phyloP scores from a whole-genome alignment of 768 basidiomycete genomes.

The Myochromella boudieri region DNA sequence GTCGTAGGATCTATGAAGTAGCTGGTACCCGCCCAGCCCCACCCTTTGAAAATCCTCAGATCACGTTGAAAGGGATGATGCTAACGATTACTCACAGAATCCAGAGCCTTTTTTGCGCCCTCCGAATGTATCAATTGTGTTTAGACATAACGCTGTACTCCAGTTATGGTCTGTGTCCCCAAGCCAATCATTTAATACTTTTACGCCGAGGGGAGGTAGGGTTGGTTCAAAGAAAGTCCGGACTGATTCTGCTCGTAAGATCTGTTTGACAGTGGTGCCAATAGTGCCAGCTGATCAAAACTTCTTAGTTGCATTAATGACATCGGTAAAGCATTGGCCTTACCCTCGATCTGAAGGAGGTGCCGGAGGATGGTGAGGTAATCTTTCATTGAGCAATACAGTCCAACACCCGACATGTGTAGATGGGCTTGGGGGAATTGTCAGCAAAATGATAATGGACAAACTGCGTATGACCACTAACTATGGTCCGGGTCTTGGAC shows the following conservation, averaged over 20 bases:
- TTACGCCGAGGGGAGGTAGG: slow-evolving; percentile 3
- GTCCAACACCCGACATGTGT: slow-evolving; percentile 15
- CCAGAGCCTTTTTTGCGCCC: slow-evolving; percentile 28
- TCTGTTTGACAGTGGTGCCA: slow-evolving; percentile 12
- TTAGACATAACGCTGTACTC: slow-evolving; percentile 27
- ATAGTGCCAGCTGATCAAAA: neutral
- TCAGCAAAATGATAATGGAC: neutral
- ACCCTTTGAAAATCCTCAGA: slow-evolving; percentile 21
- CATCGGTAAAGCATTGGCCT: neutral
- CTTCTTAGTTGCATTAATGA: neutral
- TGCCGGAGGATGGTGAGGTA: slow-evolving; percentile 19
- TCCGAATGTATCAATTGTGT: slow-evolving; percentile 25
- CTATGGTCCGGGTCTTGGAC: slow-evolving; percentile 18
- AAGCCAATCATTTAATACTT: slow-evolving; percentile 4
- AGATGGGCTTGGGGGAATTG: slow-evolving; percentile 12
- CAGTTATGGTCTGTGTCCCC: slow-evolving; percentile 22
- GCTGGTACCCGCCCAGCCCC: slow-evolving; percentile 35
- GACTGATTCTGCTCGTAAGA: slow-evolving; percentile 10
- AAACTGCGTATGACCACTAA: neutral
- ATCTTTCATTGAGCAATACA: slow-evolving; percentile 19
- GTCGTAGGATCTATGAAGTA: slow-evolving; percentile 33
- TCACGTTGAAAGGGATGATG: neutral
- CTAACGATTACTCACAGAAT: slow-evolving; percentile 29
- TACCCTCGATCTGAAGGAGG: slow-evolving; percentile 11
- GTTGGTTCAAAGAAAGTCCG: slow-evolving; percentile 15